Evolutionary conservation across 768 basidiomycete species (phyloP).

Genomic region (Trametes elegans): DNA sequence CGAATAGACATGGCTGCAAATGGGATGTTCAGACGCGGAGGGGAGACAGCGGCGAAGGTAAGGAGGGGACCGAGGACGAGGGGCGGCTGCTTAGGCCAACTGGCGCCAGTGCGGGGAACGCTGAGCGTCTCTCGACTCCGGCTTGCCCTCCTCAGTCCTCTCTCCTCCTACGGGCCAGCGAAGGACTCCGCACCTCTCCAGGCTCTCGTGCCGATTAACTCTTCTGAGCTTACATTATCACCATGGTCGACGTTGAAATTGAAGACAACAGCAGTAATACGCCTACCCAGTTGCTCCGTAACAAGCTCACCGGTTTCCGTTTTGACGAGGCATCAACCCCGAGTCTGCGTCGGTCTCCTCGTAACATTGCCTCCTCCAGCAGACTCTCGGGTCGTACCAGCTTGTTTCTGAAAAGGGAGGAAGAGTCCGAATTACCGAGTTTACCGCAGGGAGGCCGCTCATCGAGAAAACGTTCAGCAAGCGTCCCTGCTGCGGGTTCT

Average conservation of each 20-base stretch:
- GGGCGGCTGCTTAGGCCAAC: too few relatives aligned
- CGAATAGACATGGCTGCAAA: background rate
- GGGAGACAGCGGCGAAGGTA: background rate
- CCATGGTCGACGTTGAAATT: background rate
- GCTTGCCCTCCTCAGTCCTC: too few relatives aligned
- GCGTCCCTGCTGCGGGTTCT: background rate
- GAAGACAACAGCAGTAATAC: background rate
- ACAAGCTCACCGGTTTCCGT: slow-evolving; percentile 2
- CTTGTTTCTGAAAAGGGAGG: background rate
- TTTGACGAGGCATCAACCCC: slow-evolving; percentile 1
- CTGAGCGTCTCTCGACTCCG: too few relatives aligned
- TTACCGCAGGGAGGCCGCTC: background rate
- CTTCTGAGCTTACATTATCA: too few relatives aligned
- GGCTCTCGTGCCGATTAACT: too few relatives aligned
- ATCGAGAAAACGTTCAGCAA: background rate
- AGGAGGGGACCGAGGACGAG: background rate
- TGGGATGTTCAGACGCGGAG: background rate
- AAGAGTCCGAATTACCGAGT: background rate
- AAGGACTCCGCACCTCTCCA: too few relatives aligned
- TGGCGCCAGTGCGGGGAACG: too few relatives aligned
- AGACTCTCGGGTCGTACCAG: too few relatives aligned
- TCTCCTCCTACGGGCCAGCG: too few relatives aligned
- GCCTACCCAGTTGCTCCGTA: slow-evolving; percentile 1
- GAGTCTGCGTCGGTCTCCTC: slow-evolving; percentile 4
- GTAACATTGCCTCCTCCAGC: too few relatives aligned